Evolutionary conservation across 495 filamentous ascomycete genomes (phyloP).

Genomic region (Penicillium coprophilum): DNA sequence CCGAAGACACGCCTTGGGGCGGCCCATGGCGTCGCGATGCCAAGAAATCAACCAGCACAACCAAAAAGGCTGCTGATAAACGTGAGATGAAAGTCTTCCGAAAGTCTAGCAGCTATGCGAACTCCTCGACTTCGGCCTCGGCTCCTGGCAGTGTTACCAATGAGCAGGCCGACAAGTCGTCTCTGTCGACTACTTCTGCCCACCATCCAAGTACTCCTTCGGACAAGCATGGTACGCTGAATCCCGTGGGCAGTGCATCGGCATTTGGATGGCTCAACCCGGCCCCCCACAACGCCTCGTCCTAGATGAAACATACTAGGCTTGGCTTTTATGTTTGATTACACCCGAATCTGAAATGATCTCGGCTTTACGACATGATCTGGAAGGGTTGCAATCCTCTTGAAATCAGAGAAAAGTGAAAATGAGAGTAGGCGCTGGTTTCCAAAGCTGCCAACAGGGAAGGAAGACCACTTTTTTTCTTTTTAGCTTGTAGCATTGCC

Average conservation of each 20-base stretch:
- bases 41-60: constrained; percentile 38
- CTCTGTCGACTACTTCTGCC: constrained; percentile 6
- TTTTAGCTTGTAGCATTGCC: constrained; percentile 1
- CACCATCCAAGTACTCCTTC: constrained; percentile 29
- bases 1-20: constrained; percentile 57
- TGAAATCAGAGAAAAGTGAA: not conserved
- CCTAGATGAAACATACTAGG: constrained; percentile 34
- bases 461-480: not conserved
- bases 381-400: not conserved
- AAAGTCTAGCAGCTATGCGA: constrained; percentile 50
- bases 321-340: constrained; percentile 8
- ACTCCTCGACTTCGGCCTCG: constrained; percentile 33
- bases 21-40: constrained; percentile 66
- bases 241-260: constrained; percentile 88
- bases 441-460: not conserved
- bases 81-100: constrained; percentile 80
- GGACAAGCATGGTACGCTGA: constrained; percentile 46
- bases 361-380: not conserved
- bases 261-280: constrained; percentile 91
- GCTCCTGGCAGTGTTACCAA: constrained; percentile 24
- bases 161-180: constrained; percentile 25
- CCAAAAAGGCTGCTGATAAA: constrained; percentile 40
- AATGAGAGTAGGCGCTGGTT: not conserved
- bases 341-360: constrained; percentile 6
- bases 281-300: constrained; percentile 14